Percentiles rank a stretch among this genome's conserved stretches.
These are phyloP conservation scores for Suillus weaverae DNA, from an alignment of 768 basidiomycete genomes.

Conservation along the genomic window DNA sequence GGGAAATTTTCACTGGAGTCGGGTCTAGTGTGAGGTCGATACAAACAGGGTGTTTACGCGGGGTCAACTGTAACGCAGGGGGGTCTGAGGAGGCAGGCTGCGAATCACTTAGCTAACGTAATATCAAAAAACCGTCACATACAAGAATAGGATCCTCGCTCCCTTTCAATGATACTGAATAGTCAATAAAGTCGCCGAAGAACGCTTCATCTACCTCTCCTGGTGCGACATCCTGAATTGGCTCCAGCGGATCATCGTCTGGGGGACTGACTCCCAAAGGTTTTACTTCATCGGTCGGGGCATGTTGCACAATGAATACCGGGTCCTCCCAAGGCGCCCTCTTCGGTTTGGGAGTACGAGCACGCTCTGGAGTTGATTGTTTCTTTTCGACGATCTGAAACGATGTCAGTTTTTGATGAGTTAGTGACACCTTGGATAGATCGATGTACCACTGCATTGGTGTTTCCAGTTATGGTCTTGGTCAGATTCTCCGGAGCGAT, in stretches of 20 bases:
- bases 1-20: constrained; percentile 18
- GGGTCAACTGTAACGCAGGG: constrained; percentile 14
- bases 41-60: constrained; percentile 29
- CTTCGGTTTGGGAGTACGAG: constrained; percentile 17
- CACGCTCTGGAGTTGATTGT: constrained; percentile 10
- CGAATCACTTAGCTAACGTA: constrained; percentile 6
- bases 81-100: constrained; percentile 11
- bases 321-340: constrained; percentile 35
- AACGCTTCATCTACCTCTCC: not conserved
- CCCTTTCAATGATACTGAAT: constrained; percentile 7
- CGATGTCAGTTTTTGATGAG: not conserved
- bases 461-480: too few species aligned
- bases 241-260: not conserved
- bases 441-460: not conserved
- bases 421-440: not conserved
- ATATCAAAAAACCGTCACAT: not conserved
- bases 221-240: not conserved
- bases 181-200: constrained; percentile 5
- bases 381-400: constrained; percentile 4
- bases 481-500: not conserved
- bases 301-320: constrained; percentile 15
- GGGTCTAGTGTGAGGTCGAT: constrained; percentile 47
- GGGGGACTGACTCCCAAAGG: not conserved
- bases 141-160: constrained; percentile 4
- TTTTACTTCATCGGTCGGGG: not conserved